phyloP scores from a whole-genome alignment of 2,329 filamentous ascomycete genomes.

The Cladosporium sp. region DNA sequence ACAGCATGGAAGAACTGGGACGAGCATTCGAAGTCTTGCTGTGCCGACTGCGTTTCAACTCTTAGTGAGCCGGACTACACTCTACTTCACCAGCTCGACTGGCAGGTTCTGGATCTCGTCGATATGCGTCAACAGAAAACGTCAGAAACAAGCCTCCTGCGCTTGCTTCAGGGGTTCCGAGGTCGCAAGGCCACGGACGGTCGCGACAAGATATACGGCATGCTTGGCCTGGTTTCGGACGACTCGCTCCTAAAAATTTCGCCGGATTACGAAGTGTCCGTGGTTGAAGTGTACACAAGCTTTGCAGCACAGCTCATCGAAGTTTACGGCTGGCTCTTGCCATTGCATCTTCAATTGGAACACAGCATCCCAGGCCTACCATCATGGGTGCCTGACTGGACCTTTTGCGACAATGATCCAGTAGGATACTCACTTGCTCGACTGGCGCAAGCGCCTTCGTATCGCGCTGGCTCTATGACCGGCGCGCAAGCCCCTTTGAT shows the following conservation, averaged over 20 bases:
- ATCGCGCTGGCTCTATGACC: neutral
- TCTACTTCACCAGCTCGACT: neutral
- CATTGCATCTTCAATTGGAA: neutral
- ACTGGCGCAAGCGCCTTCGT: neutral
- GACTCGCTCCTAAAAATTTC: neutral
- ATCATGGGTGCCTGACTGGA: constrained; percentile 13
- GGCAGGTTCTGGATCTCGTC: neutral
- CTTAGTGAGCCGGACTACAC: neutral
- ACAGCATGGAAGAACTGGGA: neutral
- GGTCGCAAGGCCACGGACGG: neutral
- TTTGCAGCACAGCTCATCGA: neutral
- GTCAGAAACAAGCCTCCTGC: neutral
- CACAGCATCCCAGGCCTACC: neutral
- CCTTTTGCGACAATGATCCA: neutral
- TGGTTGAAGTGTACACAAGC: neutral
- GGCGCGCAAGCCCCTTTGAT: neutral
- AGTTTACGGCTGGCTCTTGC: constrained; percentile 3
- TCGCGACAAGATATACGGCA: constrained; percentile 12
- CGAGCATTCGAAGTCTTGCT: neutral
- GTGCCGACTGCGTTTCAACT: neutral
- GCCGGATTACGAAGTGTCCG: neutral
- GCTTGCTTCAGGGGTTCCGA: neutral
- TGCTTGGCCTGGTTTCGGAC: constrained; percentile 1
- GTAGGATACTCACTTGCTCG: neutral
- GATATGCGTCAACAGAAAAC: neutral